Evolutionary conservation across 2,329 filamentous ascomycete genomes (phyloP).

Genomic region (Fusarium sarcochroum): DNA sequence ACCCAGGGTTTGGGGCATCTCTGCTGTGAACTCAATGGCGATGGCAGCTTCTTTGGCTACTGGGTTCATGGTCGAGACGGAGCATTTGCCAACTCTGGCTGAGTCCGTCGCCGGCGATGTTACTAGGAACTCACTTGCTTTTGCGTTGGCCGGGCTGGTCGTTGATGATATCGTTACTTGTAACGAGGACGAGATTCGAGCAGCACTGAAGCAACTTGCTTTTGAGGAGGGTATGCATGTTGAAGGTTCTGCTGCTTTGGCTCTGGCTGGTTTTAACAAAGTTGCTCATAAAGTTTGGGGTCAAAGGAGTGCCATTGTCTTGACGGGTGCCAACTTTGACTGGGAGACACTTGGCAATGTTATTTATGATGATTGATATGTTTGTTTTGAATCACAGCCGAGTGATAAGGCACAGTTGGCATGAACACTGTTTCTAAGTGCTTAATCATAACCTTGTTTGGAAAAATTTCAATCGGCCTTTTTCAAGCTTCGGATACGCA

Average conservation of each 20-base stretch:
- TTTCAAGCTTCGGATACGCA: too few species aligned
- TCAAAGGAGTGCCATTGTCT: background rate
- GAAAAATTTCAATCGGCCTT: too few species aligned
- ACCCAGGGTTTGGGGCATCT: background rate
- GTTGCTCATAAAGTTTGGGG: background rate
- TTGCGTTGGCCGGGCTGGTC: background rate
- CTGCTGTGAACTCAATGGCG: slow-evolving; percentile 3
- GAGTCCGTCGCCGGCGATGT: background rate
- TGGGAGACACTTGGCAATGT: background rate
- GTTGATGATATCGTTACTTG: slow-evolving; percentile 7
- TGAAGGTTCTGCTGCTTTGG: slow-evolving; percentile 8
- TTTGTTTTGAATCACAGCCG: too few species aligned
- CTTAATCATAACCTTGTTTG: background rate
- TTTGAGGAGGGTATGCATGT: background rate
- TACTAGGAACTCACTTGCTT: background rate
- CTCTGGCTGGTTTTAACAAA: background rate
- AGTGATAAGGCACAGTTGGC: too few species aligned
- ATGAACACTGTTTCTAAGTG: background rate
- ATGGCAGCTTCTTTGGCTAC: background rate
- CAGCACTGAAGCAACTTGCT: slow-evolving; percentile 6
- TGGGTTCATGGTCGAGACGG: background rate
- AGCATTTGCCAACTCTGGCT: background rate
- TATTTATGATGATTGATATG: background rate
- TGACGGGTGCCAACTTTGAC: slow-evolving; percentile 4
- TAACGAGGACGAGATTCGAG: background rate